Evolutionary conservation across 345 rosid genomes (phyloP).

Genomic region (Turnera subulata): DNA sequence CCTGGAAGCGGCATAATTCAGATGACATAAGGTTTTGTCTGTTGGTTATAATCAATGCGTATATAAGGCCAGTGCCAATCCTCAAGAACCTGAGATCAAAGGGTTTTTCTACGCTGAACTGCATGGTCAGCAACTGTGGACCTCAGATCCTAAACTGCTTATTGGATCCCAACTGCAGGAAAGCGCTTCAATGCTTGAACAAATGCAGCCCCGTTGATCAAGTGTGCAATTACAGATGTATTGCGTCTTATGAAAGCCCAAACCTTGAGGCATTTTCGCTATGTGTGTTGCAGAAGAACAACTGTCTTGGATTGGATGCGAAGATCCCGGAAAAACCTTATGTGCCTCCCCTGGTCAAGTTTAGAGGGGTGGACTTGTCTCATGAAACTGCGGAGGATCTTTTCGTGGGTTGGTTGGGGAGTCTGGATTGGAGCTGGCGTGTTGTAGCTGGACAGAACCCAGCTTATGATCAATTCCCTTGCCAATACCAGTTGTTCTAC

Average conservation of each 20-base stretch:
- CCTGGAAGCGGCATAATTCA: constrained; percentile 76
- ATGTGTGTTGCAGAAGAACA: constrained; percentile 80
- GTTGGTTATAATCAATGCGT: constrained; percentile 78
- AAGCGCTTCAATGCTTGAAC: constrained; percentile 89
- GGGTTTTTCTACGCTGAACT: constrained; percentile 79
- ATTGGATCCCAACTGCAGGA: constrained; percentile 81
- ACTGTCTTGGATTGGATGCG: constrained; percentile 76
- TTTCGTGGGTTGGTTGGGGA: constrained; percentile 87
- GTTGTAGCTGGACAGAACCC: constrained; percentile 95
- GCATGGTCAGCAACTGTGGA: constrained; percentile 86
- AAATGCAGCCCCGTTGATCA: constrained; percentile 88
- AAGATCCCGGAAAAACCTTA: constrained; percentile 73
- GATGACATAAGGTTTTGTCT: constrained; percentile 87
- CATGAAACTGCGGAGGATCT: constrained; percentile 79
- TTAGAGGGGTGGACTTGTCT: constrained; percentile 52
- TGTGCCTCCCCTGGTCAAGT: constrained; percentile 68
- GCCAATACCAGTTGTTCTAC: constrained; percentile 89
- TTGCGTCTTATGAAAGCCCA: constrained; percentile 93
- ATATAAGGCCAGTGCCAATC: constrained; percentile 70
- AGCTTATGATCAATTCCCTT: constrained; percentile 92
- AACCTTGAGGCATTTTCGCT: constrained; percentile 80
- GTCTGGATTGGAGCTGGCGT: constrained; percentile 88
- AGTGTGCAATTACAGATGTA: constrained; percentile 87
- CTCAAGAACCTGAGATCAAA: constrained; percentile 78
- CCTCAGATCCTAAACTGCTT: constrained; percentile 77